Evolutionary conservation across 2,329 filamentous ascomycete genomes (phyloP), one percentile per base, ranked within the genome.

Genomic region (Nakataea oryzae): DNA sequence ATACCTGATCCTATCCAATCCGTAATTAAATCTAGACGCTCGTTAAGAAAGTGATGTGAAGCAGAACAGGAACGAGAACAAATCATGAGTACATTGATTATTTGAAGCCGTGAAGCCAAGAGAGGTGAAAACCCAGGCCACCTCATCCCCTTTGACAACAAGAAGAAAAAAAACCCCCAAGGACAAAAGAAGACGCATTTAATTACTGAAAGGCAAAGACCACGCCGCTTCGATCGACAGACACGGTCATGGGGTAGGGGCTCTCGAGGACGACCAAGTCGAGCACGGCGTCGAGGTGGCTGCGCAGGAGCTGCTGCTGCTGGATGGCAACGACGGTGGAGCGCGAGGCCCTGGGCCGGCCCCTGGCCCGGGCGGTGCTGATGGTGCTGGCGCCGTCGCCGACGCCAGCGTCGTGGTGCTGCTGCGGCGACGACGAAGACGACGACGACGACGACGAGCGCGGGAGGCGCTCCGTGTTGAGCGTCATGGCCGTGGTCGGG

Each of bases 191-290:
- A 21, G 12, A 50, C 24, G 14, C 6, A 50, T 50, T n/a, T 7
- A 8, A 29, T 28, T 64, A 82, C 67, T 80, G 78, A 70, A 87
- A 96, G 61, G 97, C 87, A 79, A 95, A 96, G 57, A 97, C 86
- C 72, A 93, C 87, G 0, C 95, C 95, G 54, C 88, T 90, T 68
- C 93, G 81, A 78, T 99, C 95, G 61, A 89, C 93, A 67, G 90
- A 96, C 59, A 97, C 81, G 41, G 93, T 89, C 91, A 97, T 97
- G 5, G 89, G 89, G 73, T 96, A 97, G 28, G 95, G 95, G 66
- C 85, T 81, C 77, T 97, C 91, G 67, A 99, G 74, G 70, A 97
- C 77, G n/a, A 89, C 89, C 67, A 97, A 86, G 75, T 97, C 93
- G 70, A 90, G 83, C 63, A 99, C 87, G 3, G 86, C 86, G 75